phyloP scores from a whole-genome alignment of 257 asterid species.

The Solanum piurae region DNA sequence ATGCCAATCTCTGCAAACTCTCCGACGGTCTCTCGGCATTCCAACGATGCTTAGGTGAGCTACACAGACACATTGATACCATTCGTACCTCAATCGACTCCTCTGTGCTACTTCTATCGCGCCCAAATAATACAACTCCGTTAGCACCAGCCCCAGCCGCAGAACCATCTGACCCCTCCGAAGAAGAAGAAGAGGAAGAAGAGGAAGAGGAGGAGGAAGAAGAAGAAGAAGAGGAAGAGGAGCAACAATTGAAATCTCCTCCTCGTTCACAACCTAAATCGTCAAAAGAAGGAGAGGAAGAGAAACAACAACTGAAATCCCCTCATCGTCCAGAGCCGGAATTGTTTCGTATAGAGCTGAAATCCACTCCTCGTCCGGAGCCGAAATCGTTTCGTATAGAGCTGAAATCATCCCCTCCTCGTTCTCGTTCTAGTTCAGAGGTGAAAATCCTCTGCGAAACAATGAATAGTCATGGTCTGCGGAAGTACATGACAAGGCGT shows the following conservation, averaged over 20 bases:
- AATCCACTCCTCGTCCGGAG: background rate
- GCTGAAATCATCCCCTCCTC: background rate
- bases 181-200: background rate
- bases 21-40: slow-evolving; percentile 39
- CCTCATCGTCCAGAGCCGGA: background rate
- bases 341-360: background rate
- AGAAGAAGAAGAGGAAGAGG: background rate
- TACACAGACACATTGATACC: slow-evolving; percentile 41
- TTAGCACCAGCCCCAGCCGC: background rate
- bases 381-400: background rate
- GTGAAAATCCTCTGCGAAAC: slow-evolving; percentile 40
- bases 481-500: slow-evolving; percentile 35
- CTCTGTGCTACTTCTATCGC: slow-evolving; percentile 12
- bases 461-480: slow-evolving; percentile 48
- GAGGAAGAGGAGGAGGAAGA: background rate
- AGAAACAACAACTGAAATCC: background rate
- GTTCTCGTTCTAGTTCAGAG: slow-evolving; percentile 29
- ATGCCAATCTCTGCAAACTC: slow-evolving; percentile 27
- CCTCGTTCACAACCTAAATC: too few relatives aligned
- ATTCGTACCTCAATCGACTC: slow-evolving; percentile 25
- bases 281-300: background rate
- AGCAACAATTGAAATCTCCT: background rate
- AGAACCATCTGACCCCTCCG: background rate
- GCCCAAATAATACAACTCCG: background rate
- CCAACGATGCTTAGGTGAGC: slow-evolving; percentile 44